Evolutionary conservation across 2,329 filamentous ascomycete genomes (phyloP), one percentile per base, ranked within the genome.

Genomic region (Balansia obtecta): DNA sequence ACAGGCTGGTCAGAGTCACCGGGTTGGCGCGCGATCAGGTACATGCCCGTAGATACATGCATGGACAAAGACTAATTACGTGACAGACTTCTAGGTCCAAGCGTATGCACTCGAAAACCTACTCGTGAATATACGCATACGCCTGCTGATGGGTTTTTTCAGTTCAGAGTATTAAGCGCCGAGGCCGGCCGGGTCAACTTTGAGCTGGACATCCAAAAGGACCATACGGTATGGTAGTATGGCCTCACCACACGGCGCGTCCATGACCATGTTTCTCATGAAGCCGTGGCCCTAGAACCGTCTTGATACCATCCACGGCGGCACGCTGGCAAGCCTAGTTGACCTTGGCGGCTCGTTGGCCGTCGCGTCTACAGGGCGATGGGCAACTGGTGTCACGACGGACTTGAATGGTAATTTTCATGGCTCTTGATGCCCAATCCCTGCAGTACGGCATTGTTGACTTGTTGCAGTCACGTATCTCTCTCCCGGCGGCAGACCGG

Each of bases 241-340:
- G 1, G 1, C 22, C 11, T 30, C 15, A 2, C 2, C 34, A 37
- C 11, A 20, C 40, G 18, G 0, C 12, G 2, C 40, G 7, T 15
- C 16, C 6, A 7, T 20, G 11, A 40, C 11, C 11, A 3, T 11
- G 18, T 16, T 16, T 13, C 18, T 20, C 16, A 18, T 12, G 10
- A 42, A 15, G 49, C 7, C 1, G 9, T 0, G 4, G 6, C 0
- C 15, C 0, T 20, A 89, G 84, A 91, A 91, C 61, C 82, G 86
- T 1, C 71, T 91, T 0, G 77, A 81, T 49, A 89, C 84, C 37
- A 75, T 90, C 30, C 86, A 91, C 59, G 86, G 86, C 16, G 86
- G 86, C 4, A 87, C 86, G 0, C 82, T 91, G 30, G 86, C 86
- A 3, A 86, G 82, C 61, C 82, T 90, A 68, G 82, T 84, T 30